Evolutionary conservation across 2,329 filamentous ascomycete genomes (phyloP).

Genomic region (Verticillium albo-atrum): DNA sequence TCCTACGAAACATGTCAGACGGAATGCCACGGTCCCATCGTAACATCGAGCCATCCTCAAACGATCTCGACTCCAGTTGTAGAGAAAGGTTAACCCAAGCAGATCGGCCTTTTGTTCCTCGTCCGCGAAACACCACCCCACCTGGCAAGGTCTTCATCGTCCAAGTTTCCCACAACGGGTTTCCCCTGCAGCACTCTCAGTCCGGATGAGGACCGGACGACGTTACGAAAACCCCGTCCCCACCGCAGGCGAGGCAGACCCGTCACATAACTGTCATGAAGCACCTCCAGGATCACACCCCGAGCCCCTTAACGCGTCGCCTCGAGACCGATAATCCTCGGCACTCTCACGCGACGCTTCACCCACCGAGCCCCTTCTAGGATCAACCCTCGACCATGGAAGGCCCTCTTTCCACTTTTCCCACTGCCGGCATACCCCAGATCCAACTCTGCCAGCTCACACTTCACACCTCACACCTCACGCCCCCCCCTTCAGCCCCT

Average conservation of each 20-base stretch:
- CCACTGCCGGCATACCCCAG: neutral
- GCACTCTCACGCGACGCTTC: neutral
- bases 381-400: neutral
- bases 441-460: neutral
- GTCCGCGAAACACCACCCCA: neutral
- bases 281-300: neutral
- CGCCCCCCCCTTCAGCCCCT: neutral
- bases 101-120: neutral
- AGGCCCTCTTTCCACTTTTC: neutral
- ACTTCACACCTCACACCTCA: neutral
- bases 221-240: neutral
- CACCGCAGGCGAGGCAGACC: neutral
- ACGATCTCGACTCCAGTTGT: neutral
- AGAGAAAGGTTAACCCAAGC: neutral
- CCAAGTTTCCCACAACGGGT: neutral
- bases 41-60: neutral
- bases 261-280: neutral
- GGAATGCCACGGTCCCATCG: neutral
- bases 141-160: neutral
- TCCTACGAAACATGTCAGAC: neutral
- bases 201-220: neutral
- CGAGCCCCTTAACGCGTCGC: neutral
- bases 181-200: neutral
- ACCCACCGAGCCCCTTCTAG: neutral
- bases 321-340: neutral